phyloP scores from a whole-genome alignment of 306 rosid species.

The Pyrus pyrifolia region DNA sequence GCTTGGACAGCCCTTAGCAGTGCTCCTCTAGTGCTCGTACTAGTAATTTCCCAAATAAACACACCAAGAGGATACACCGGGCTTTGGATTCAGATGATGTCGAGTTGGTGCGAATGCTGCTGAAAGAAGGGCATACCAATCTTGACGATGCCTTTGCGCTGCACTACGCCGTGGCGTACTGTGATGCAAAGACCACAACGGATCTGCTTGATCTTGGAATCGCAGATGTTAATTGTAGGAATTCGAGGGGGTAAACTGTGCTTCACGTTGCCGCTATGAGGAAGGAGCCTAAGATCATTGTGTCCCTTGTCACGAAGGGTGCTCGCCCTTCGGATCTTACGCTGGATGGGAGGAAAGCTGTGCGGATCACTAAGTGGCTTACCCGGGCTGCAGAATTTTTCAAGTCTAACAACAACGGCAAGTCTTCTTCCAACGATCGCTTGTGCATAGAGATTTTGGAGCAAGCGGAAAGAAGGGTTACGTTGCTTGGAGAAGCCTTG shows the following conservation, averaged over 20 bases:
- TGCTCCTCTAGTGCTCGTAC: neutral
- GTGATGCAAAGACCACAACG: conserved; percentile 44
- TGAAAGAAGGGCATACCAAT: conserved; percentile 53
- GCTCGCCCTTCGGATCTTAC: conserved; percentile 59
- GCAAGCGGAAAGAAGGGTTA: conserved; percentile 72
- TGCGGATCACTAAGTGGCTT: conserved; percentile 50
- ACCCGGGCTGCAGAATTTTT: conserved; percentile 42
- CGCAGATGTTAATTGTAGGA: conserved; percentile 46
- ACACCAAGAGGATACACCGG: conserved; percentile 53
- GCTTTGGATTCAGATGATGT: conserved; percentile 65
- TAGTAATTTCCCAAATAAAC: conserved; percentile 34
- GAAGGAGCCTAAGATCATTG: conserved; percentile 58
- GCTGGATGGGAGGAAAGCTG: conserved; percentile 56
- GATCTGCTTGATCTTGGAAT: conserved; percentile 67
- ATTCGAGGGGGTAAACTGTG: conserved; percentile 51
- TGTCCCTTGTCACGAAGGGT: conserved; percentile 61
- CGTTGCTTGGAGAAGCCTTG: conserved; percentile 58
- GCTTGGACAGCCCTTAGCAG: conserved; percentile 15
- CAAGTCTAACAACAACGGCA: conserved; percentile 38
- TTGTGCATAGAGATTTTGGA: conserved; percentile 66
- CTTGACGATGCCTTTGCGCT: conserved; percentile 62
- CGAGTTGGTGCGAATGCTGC: conserved; percentile 50
- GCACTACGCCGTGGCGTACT: conserved; percentile 61
- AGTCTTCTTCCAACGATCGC: conserved; percentile 30
- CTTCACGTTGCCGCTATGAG: conserved; percentile 50